Conservation (phyloP, 345 rosid species). For the Ailanthus altissimus region DNA sequence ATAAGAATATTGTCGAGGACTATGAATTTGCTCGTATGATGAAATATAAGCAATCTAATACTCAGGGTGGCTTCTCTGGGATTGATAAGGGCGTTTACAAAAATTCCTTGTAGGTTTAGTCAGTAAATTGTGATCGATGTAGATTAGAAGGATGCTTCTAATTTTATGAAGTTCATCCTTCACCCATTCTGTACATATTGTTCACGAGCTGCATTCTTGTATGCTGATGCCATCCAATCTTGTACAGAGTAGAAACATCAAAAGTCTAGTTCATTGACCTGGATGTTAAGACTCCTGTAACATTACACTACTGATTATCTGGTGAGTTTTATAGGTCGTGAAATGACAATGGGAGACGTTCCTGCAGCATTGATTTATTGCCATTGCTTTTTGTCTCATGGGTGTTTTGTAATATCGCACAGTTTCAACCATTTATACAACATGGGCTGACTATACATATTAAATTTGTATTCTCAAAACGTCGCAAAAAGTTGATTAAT, state of each 20-base stretch:
- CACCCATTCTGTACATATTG: not conserved
- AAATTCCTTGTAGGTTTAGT: constrained; percentile 16
- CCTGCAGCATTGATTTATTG: too few species aligned
- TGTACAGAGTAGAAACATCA: constrained; percentile 25
- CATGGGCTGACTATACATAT: not conserved
- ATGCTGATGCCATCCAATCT: not conserved
- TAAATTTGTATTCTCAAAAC: too few species aligned
- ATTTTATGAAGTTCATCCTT: constrained; percentile 34
- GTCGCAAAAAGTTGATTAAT: too few species aligned
- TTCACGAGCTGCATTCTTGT: constrained; percentile 16
- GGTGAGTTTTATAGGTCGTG: not conserved
- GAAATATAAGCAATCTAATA: not conserved
- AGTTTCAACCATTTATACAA: not conserved
- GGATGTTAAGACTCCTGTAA: not conserved
- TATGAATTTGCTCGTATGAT: constrained; percentile 11
- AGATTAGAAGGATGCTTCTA: constrained; percentile 29
- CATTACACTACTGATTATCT: not conserved
- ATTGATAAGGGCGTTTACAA: not conserved
- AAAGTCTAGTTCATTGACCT: not conserved
- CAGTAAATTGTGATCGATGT: constrained; percentile 2
- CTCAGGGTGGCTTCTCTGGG: constrained; percentile 2
- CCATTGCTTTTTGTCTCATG: not conserved
- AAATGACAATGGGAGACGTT: not conserved
- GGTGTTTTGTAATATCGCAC: too few species aligned
- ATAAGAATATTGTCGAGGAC: constrained; percentile 2